Evolutionary conservation across 2,329 filamentous ascomycete species (phyloP), one percentile per base, ranked within the genome.

Genomic region (Pestalotiopsis fici): DNA sequence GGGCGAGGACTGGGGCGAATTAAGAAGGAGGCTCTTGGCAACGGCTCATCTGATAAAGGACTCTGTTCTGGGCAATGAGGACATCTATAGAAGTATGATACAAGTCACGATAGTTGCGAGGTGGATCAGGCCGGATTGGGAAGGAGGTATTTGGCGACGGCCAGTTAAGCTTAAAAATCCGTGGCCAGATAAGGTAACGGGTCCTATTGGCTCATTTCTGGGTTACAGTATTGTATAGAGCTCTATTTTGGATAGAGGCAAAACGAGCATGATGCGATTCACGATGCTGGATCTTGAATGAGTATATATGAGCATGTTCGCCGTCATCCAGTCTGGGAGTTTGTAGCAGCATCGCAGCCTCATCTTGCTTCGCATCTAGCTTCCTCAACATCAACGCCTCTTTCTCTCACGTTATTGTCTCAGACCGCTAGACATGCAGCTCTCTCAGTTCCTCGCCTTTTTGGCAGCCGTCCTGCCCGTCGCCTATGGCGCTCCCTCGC

Each of bases 391-490:
- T 66, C 65, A 69, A 70, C 61, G 54, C 65, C 67, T 59, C 67
- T 68, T 70, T 71, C 64, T 71, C 70, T 69, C 71, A 66, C 67
- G 31, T 60, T 71, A 60, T 72, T 68, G 28, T 71, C 73, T 74
- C 66, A 74, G 56, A 74, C 70, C 68, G 63, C 57, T 72, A 72
- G 68, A 65, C 61, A 81, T 81, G 79, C 76, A 80, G 75, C 75
- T 81, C 74, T 73, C 74, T 69, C 77, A 70, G 63, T 80, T 80
- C 66, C 78, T 81, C 68, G 73, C 75, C 74, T 73, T 79, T 70
- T 69, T 81, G 69, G 79, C 79, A 71, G 75, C 70, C 68, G 74
- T 80, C 73, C 76, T 81, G 72, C 79, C 79, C 71, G 70, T 80
- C 68, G 79, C 73, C 72, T 80, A 81, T 69, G 79, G 79, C 74